Conservation (phyloP, 2,329 filamentous ascomycete species). For the Cercospora beticola region DNA sequence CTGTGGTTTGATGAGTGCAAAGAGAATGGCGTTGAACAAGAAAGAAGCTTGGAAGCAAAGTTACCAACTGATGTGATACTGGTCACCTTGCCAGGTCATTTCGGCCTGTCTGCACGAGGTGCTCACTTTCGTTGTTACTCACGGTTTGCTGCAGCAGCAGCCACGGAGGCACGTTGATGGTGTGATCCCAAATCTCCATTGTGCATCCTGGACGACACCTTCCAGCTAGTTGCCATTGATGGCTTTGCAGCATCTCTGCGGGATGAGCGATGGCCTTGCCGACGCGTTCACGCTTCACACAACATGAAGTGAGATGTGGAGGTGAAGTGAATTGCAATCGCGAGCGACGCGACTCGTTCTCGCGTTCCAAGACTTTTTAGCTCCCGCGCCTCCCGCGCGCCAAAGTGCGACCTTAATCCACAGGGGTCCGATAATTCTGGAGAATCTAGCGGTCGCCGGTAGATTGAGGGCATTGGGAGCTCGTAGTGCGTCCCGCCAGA, state of each 20-base stretch:
- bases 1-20: background rate
- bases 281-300: background rate
- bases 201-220: background rate
- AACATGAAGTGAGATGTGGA: background rate
- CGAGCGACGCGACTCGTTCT: slow-evolving; percentile 1
- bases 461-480: slow-evolving; percentile 2
- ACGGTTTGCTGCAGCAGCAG: background rate
- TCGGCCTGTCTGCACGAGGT: background rate
- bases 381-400: background rate
- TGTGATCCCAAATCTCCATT: background rate
- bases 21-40: background rate
- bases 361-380: background rate
- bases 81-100: background rate
- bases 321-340: background rate
- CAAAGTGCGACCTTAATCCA: background rate
- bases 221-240: background rate
- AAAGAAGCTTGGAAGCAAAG: background rate
- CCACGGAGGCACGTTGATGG: background rate
- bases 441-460: background rate
- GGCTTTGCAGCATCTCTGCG: background rate
- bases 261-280: background rate
- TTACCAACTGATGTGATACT: background rate
- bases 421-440: slow-evolving; percentile 5
- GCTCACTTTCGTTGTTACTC: background rate
- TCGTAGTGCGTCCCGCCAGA: background rate